phyloP scores from a whole-genome alignment of 2,329 filamentous ascomycete genomes.

The Ophiostoma sp. region DNA sequence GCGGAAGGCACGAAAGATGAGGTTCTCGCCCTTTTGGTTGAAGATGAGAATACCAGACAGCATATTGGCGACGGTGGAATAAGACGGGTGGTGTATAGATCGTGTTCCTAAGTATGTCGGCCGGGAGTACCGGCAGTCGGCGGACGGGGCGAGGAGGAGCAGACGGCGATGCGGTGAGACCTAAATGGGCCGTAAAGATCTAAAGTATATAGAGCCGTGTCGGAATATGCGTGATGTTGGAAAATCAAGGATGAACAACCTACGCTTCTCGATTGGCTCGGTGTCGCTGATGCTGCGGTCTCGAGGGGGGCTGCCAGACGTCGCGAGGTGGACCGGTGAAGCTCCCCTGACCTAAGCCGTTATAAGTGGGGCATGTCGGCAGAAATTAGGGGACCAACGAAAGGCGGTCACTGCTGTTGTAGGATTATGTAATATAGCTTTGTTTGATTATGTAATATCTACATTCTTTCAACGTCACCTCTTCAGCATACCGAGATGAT shows the following conservation, averaged over 20 bases:
- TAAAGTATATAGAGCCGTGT: neutral
- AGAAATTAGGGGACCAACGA: neutral
- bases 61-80: conserved; percentile 51
- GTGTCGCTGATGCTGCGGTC: neutral
- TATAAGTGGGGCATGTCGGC: neutral
- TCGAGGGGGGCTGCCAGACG: neutral
- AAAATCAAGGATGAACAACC: neutral
- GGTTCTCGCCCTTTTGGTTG: conserved; percentile 99
- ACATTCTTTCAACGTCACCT: neutral
- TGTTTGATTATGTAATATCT: neutral
- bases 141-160: neutral
- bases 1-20: conserved; percentile 97
- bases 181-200: neutral
- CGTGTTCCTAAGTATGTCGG: neutral
- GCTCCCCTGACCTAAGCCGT: conserved; percentile 14
- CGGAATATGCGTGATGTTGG: neutral
- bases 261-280: neutral
- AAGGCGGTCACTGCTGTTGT: conserved; percentile 7
- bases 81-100: neutral
- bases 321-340: conserved; percentile 13
- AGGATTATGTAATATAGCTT: neutral
- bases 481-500: neutral
- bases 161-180: neutral
- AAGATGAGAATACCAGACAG: conserved; percentile 95
- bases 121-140: neutral